Evolutionary conservation across 2,329 filamentous ascomycete genomes (phyloP), one percentile per base, ranked within the genome.

Genomic region (Pyrenophora tritici-repentis): DNA sequence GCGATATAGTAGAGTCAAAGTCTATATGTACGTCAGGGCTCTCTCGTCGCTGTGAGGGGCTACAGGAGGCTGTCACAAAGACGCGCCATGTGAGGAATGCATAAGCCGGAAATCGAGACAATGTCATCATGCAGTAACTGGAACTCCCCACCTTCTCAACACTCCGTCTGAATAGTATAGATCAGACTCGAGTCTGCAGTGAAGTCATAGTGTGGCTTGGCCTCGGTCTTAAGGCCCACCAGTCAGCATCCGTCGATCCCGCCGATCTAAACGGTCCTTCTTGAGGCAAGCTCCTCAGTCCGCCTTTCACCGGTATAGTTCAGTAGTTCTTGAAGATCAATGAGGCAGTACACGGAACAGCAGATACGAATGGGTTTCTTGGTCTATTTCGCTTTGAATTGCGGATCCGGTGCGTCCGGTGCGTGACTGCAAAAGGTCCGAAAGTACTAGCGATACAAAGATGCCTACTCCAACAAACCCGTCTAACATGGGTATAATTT

Each of bases 401-500:
- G 48, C 37, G 43, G 48, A 51, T 47, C 48, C 48, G 33, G 35
- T 33, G 32, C 17, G 36, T 13, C 24, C 33, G 36, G 10, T 29
- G 26, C 26, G 9, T 17, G 17, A 22, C 32, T 35, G 14, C 20
- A 42, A n/a, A 42, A 51, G 32, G 37, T 41, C 46, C 45, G 42
- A 24, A 18, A 41, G 18, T 41, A 10, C 37, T 40, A 44, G 29
- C 8, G 8, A 40, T 53, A 48, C 44, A 49, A 13, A 33, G 41
- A 20, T 9, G 6, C 32, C 24, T 13, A 47, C 34, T 36, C 36
- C 35, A 31, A 14, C 10, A 43, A 13, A 16, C 32, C 18, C 20
- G 36, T 29, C 33, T 17, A 43, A 40, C 39, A 20, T 42, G 50
- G 46, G 41, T 47, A 58, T 53, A 9, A 36, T 41, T 38, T 35